Base-by-base conservation (phyloP, 176 grass and related monocot genomes). In the Carex cristatella region DNA sequence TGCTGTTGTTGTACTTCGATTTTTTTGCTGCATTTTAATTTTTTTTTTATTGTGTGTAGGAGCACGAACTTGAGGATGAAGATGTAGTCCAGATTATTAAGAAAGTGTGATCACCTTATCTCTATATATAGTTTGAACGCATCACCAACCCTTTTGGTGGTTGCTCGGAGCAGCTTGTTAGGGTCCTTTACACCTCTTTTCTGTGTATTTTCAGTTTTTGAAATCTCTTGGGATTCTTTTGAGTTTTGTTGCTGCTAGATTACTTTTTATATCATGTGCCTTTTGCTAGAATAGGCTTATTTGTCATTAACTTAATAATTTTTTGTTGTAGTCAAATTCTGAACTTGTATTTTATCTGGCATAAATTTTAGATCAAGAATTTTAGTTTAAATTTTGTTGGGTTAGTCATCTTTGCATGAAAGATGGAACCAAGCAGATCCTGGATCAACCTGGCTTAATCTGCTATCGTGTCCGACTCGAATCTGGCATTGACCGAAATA, bases 11-110 rank as follows among this genome's bases (percentile, higher is more conserved):
- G 28, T 79, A 33, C 48, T 54, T 54, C 31, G 27, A 18, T 31
- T 38, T 16, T 60, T 60, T 60, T 9, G 9, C 3, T 79, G 27
- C 7, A 46, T 61, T 81, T 81, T 53, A 51, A 33, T 68, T 69
- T 4, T 2, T 84, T 55, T 2, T 7, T 51, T 19, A 0, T 56
- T 51, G 18, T 2, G 4, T 88, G 69, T 77, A 98, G 96, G 93
- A 98, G 59, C 96, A 99, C 74, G 96, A 95, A 83, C 96, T 99
- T 64, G 96, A 99, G 30, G 96, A 99, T 28, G 96, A 99, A 81
- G 96, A 99, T 60, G 96, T 99, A 67, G 91, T 95, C 81, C 96
- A 99, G 70, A 99, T 99, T 75, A 95, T 95, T 19, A 99, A 99
- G 86, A 99, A 99, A 81, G 64, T 99, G 44, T 99, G 89, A 85